Base-by-base conservation (phyloP, 768 basidiomycete genomes). In the Tubosaeta brunneosetosa region DNA sequence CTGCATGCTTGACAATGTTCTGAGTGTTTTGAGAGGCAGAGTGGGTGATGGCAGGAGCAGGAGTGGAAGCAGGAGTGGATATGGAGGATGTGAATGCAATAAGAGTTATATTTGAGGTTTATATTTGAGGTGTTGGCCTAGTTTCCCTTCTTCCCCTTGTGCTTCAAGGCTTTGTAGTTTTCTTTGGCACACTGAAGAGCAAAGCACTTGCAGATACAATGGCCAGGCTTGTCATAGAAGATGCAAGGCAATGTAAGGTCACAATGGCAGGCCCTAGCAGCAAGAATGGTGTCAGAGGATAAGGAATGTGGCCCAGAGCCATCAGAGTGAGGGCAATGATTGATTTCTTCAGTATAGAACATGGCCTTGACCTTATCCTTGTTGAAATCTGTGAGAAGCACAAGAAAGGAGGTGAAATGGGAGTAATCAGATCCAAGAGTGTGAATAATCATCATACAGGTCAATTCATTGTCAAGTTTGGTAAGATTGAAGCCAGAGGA, bases 351-450 rank as follows among this genome's bases (percentile, higher is more conserved):
- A 22, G 22, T 22, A 22, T 22, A 22, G 22, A 22, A 22, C 3
- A 3, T 22, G 22, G 22, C 22, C 22, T 22, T 22, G 22, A 22
- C 22, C 1, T 22, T 22, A 22, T 22, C 22, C 22, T 61, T 53
- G 38, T 56, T 44, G 0, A 61, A n/a, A 9, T 44, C 44, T 8
- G 40, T 48, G 10, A 61, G 45, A 0, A 62, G 55, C 0, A 53
- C 31, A 0, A 63, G 44, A 2, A 50, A 59, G 14, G 58, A 59
- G 4, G 25, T 40, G 40, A 59, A 61, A 16, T 55, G 52, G 25
- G 3, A 27, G 48, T 54, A 56, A 2, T 61, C 52, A 0, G 41
- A 17, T 1, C 46, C 51, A 17, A 61, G 40, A 1, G 57, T 16
- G 10, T 43, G 51, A 31, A 61, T 43, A 54, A 61, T 54, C 3